Evolutionary conservation across 805 yeast genomes (phyloP).

Genomic region (Cyberlindnera mycetangii): DNA sequence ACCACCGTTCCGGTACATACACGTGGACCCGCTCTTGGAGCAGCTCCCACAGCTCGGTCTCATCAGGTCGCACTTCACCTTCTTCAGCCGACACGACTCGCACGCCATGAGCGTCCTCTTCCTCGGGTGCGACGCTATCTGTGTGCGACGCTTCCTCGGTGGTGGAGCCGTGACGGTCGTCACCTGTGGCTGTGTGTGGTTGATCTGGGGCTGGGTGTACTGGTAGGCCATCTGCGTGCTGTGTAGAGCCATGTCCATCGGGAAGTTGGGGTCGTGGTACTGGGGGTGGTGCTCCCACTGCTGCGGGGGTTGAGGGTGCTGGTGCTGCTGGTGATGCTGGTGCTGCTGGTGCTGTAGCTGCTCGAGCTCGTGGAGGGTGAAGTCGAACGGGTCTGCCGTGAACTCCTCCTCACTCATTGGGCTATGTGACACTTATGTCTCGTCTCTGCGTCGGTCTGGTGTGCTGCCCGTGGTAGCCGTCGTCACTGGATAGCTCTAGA

Average conservation of each 20-base stretch:
- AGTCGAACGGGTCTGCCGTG: neutral
- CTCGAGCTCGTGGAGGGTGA: neutral
- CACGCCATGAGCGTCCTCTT: slow-evolving; percentile 34
- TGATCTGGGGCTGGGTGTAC: neutral
- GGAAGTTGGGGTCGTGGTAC: neutral
- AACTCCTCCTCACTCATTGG: neutral
- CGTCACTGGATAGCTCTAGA: too few species aligned
- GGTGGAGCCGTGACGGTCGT: neutral
- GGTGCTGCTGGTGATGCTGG: slow-evolving; percentile 7
- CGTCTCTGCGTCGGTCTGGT: too few species aligned
- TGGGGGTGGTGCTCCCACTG: neutral
- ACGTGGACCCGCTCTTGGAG: slow-evolving; percentile 14
- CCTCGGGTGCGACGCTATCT: slow-evolving; percentile 3
- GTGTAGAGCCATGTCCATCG: neutral
- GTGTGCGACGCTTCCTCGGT: slow-evolving; percentile 1
- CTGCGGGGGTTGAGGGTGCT: slow-evolving; percentile 1
- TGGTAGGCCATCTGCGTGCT: neutral
- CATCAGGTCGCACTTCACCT: slow-evolving; percentile 46
- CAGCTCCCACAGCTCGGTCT: slow-evolving; percentile 47
- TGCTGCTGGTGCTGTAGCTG: slow-evolving; percentile 7
- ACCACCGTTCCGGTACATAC: slow-evolving; percentile 17
- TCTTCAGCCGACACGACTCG: slow-evolving; percentile 39
- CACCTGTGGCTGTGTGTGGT: slow-evolving; percentile 1
- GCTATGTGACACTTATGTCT: too few species aligned
- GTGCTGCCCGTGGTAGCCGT: too few species aligned